Evolutionary conservation across 495 filamentous ascomycete species (phyloP), one percentile per base, ranked within the genome.

Genomic region (Physcia stellaris): DNA sequence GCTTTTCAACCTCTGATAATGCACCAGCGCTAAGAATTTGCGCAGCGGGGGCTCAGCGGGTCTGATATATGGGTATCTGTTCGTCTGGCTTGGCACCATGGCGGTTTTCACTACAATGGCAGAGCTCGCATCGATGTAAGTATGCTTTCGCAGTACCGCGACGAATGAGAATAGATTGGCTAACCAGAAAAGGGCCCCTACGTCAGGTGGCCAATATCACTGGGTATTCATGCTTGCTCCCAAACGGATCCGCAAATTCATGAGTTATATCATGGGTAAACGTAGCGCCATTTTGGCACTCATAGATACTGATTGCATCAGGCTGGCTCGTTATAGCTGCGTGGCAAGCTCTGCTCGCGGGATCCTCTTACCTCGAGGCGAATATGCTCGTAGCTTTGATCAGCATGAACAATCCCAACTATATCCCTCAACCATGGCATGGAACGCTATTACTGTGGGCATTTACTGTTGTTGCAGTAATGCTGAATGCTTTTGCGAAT

Each of bases 181-280:
- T 22, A 3, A 11, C 3, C 13, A 15, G 1, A 4, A n/a, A 19
- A 63, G 60, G 63, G 66, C 66, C 22, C 67, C 67, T 1, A 70
- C 62, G 2, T 59, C 58, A 4, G 63, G 62, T 7, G 67, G 68
- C 2, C 68, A 72, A 42, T 72, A 72, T 32, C 66, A 71, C 40
- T 72, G 67, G 68, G 59, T 59, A 7, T 61, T 63, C 1, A 66
- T 68, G 56, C 49, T 72, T n/a, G 64, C 68, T 1, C 60, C 67
- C 2, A 43, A 34, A 11, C 45, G 40, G 10, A 37, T 36, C 23
- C 54, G 59, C 39, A 60, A 61, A 28, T 57, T 70, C 29, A 35
- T 64, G 15, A 67, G 63, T 32, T 72, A 69, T 40, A 37, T 70
- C 12, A 63, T 63, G 32, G 66, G 64, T 63, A 51, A 15, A 51